Conservation (phyloP, 83 land plant species). For the Picea abies region DNA sequence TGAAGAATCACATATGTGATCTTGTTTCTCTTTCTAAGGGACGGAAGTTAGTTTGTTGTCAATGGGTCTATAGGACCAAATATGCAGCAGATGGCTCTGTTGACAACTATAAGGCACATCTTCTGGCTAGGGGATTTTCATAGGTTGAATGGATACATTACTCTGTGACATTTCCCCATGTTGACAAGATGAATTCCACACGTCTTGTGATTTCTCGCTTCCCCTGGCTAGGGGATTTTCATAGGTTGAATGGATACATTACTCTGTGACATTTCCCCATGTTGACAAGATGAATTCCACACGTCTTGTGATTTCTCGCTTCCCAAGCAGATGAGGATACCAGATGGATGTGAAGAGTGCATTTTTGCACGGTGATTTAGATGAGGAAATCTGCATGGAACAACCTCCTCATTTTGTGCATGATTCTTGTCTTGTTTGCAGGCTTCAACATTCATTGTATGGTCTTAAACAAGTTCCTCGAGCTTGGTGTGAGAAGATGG, state of each 20-base stretch:
- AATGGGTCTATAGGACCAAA: background rate
- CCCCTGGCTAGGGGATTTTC: background rate
- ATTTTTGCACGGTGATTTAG: background rate
- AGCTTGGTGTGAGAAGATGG: too few species aligned
- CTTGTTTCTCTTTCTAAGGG: background rate
- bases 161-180: background rate
- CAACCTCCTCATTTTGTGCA: background rate
- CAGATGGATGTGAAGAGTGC: background rate
- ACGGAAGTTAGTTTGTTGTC: background rate
- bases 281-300: background rate
- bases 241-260: background rate
- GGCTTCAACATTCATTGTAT: background rate
- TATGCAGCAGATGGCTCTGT: background rate
- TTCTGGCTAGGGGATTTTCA: background rate
- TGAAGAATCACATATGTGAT: background rate
- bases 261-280: background rate
- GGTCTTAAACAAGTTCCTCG: background rate
- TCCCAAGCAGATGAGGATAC: background rate
- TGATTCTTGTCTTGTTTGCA: background rate
- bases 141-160: background rate
- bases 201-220: background rate
- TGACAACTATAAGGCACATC: background rate
- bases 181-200: background rate
- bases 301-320: background rate
- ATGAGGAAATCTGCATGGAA: background rate